Evolutionary conservation across 2,329 filamentous ascomycete species (phyloP).

Genomic region (Knufia petricola): DNA sequence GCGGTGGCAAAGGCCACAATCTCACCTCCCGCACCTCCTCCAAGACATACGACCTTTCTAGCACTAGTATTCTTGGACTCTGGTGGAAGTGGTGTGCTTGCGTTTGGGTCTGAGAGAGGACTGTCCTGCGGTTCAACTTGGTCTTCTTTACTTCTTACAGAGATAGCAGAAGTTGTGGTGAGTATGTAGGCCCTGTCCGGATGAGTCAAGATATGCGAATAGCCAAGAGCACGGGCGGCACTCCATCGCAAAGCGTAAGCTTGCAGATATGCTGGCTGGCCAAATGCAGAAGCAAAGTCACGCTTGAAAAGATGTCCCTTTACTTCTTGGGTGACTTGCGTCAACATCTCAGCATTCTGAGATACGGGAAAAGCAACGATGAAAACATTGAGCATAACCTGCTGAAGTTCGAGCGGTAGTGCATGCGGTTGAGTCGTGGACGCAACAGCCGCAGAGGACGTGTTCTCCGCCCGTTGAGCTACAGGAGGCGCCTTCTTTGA

Average conservation of each 20-base stretch:
- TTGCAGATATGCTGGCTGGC: conserved; percentile 57
- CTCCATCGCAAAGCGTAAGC: conserved; percentile 90
- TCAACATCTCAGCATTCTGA: conserved; percentile 40
- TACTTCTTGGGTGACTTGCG: conserved; percentile 61
- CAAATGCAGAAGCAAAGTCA: conserved; percentile 75
- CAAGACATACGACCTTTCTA: conserved; percentile 46
- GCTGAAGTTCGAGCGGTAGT: conserved; percentile 50
- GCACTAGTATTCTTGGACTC: neutral
- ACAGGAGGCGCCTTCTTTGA: neutral
- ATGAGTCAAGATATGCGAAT: conserved; percentile 50
- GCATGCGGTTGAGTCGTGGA: conserved; percentile 6
- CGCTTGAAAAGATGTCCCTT: conserved; percentile 79
- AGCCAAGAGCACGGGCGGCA: conserved; percentile 72
- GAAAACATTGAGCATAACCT: conserved; percentile 66
- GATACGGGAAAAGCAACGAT: conserved; percentile 50
- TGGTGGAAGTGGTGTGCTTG: neutral
- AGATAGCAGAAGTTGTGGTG: neutral
- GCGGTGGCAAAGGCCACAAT: conserved; percentile 51
- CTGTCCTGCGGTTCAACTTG: neutral
- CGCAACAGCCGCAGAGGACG: neutral
- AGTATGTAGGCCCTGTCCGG: neutral
- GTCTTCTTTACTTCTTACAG: neutral
- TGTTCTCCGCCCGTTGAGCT: neutral
- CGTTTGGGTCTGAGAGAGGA: neutral
- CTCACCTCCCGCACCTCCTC: conserved; percentile 58